phyloP scores from a whole-genome alignment of 2,329 filamentous ascomycete genomes.

The Apiospora phragmitis region DNA sequence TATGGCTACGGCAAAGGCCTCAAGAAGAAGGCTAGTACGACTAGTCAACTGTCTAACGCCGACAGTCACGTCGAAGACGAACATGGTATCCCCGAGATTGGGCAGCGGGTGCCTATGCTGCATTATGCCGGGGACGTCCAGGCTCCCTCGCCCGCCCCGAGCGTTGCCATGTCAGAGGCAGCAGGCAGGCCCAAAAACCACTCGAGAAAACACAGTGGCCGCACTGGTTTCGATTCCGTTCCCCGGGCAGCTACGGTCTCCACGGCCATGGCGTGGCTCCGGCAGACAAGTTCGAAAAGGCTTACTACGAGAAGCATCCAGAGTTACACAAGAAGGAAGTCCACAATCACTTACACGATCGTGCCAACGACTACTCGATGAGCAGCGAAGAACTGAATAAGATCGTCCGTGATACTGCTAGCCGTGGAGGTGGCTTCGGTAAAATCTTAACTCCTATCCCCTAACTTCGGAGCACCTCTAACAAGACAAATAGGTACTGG shows the following conservation, averaged over 20 bases:
- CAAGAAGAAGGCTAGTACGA: conserved; percentile 62
- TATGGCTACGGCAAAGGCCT: conserved; percentile 51
- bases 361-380: conserved; percentile 74
- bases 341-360: conserved; percentile 54
- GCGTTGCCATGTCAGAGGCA: conserved; percentile 35
- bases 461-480: conserved; percentile 32
- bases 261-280: conserved; percentile 80
- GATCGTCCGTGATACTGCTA: conserved; percentile 74
- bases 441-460: conserved; percentile 33
- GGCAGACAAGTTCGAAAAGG: conserved; percentile 82
- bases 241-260: conserved; percentile 89
- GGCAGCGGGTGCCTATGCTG: conserved; percentile 91
- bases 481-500: conserved; percentile 56
- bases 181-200: conserved; percentile 48
- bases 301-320: conserved; percentile 91
- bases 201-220: conserved; percentile 70
- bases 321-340: conserved; percentile 77
- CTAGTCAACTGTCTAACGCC: conserved; percentile 51
- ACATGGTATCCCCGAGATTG: conserved; percentile 89
- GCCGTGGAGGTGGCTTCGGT: conserved; percentile 52
- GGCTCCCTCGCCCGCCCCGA: conserved; percentile 79
- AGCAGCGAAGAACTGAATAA: conserved; percentile 89
- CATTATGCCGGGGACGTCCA: conserved; percentile 92
- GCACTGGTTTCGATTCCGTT: conserved; percentile 61
- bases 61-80: conserved; percentile 66